Base-by-base conservation (phyloP, 1,284 basidiomycete genomes). In the Mycosarcoma maydis region DNA sequence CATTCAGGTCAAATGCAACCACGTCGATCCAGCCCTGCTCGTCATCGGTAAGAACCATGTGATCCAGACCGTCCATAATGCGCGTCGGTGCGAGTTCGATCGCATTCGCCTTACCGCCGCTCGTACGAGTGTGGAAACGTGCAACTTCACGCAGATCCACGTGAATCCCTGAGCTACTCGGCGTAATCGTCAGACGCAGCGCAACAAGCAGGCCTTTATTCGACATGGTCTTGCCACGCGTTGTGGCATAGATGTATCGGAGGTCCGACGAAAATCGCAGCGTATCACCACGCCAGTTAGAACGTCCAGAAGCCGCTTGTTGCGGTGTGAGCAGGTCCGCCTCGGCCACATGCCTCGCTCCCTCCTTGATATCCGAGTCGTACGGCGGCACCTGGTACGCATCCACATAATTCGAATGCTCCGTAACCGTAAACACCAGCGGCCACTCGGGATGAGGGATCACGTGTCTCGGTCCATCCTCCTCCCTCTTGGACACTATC, bases 91-190 rank as follows among this genome's bases (percentile, higher is more conserved):
- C 57, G 23, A 72, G 57, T 37, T 80, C 78, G 46, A 78, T 76
- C 0, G 78, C 78, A 43, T 80, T 80, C 14, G 78, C 78, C 47
- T 80, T 80, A 1, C 78, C 78, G 14, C 78, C 78, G 32, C 57
- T 61, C 1, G 66, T 80, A 7, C 72, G 57, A 2, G 78, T 80
- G 14, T 50, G 17, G 49, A 56, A 76, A 11, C 46, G 26, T 0
- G 49, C 51, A 8, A 68, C 48, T 11, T 45, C 14, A 0, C 13
- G n/a, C 11, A 59, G n/a, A 4, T 45, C 14, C 16, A 56, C 58
- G 8, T 53, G 1, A 1, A 40, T 20, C 6, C 34, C 33, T 3
- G 4, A 19, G n/a, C 14, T 13, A 24, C 22, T 6, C 13, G 22
- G 4, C 14, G 20, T 3, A 14, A 42, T 38, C 26, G 37, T 19